A percentile compares a stretch with the other conserved stretches of the same genome.
These are phyloP conservation scores for Actinomucor elegans DNA, from an alignment of 371 early-diverging fungal genomes.

Conservation along the genomic window DNA sequence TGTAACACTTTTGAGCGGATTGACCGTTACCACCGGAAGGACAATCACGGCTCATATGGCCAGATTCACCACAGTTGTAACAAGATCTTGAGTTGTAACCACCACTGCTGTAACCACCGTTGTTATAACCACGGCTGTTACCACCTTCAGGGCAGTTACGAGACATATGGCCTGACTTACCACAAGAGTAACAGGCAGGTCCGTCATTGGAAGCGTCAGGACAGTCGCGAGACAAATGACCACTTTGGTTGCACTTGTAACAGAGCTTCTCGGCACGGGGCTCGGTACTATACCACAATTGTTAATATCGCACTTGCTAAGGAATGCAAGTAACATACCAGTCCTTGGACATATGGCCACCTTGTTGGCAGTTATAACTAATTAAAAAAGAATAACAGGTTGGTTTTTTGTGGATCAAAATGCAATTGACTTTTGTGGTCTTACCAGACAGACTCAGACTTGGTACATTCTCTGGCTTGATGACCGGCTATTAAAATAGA, in stretches of 20 bases:
- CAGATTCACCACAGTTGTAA: slow-evolving; percentile 60
- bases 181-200: slow-evolving; percentile 60
- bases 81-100: slow-evolving; percentile 41
- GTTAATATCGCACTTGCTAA: no score
- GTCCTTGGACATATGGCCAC: slow-evolving; percentile 60
- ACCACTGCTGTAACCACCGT: slow-evolving; percentile 12
- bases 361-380: slow-evolving; percentile 63
- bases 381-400: no score
- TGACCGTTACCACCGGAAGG: slow-evolving; percentile 11
- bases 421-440: slow-evolving; percentile 3
- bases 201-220: slow-evolving; percentile 46
- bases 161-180: slow-evolving; percentile 60
- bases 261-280: slow-evolving; percentile 58
- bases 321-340: slow-evolving; percentile 30
- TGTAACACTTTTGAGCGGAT: slow-evolving; percentile 63
- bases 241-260: slow-evolving; percentile 63
- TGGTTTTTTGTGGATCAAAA: not conserved
- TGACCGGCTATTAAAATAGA: slow-evolving; percentile 54
- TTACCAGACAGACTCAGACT: slow-evolving; percentile 61
- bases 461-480: slow-evolving; percentile 62
- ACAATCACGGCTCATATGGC: slow-evolving; percentile 52
- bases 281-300: slow-evolving; percentile 55
- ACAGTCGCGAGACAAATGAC: slow-evolving; percentile 65
- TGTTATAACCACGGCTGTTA: slow-evolving; percentile 20
- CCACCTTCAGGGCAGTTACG: slow-evolving; percentile 58